Conservation (phyloP, 257 asterid species). For the Prunella vulgaris region DNA sequence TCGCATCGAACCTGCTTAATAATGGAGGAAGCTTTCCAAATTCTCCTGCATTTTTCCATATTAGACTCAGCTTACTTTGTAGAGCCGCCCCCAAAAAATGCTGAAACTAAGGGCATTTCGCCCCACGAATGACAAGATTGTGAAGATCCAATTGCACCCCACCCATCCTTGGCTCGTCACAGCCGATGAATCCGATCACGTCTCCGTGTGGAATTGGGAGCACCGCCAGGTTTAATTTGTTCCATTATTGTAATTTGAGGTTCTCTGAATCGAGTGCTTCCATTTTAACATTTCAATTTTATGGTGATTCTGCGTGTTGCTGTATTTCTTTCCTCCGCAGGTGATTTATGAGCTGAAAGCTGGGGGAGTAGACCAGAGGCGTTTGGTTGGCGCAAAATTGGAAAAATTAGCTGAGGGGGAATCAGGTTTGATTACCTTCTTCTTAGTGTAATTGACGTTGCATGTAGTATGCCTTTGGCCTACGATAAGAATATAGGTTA, state of each 20-base stretch:
- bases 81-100: slow-evolving; percentile 32
- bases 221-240: slow-evolving; percentile 71
- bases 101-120: slow-evolving; percentile 82
- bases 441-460: neutral
- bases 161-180: slow-evolving; percentile 98
- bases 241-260: neutral
- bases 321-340: slow-evolving; percentile 22
- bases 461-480: neutral
- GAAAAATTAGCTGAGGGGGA: slow-evolving; percentile 98
- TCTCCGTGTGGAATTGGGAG: slow-evolving; percentile 99
- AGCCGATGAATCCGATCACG: slow-evolving; percentile 92
- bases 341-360: slow-evolving; percentile 94
- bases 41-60: neutral
- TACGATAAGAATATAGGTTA: neutral
- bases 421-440: slow-evolving; percentile 37
- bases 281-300: neutral
- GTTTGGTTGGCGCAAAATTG: slow-evolving; percentile 88
- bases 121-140: slow-evolving; percentile 82
- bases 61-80: neutral
- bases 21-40: neutral
- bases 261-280: neutral
- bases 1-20: neutral
- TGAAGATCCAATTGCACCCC: slow-evolving; percentile 91
- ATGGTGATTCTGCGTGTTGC: neutral
- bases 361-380: slow-evolving; percentile 95